phyloP scores from a whole-genome alignment of 768 basidiomycete species.

The Rhodotorula kratochvilovae region DNA sequence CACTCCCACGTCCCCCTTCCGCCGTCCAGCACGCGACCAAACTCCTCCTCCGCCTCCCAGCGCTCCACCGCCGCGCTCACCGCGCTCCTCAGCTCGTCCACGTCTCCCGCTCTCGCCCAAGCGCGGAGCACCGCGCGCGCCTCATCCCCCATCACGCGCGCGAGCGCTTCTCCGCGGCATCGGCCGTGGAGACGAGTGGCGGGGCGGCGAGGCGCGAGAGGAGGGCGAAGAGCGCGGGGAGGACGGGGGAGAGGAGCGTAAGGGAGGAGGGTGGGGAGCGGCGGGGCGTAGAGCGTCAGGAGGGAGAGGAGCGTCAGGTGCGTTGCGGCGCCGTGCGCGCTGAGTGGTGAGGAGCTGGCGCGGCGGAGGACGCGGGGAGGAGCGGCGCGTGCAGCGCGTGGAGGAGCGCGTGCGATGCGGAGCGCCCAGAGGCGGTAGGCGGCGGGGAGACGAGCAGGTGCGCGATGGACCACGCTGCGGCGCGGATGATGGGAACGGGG shows the following conservation, averaged over 20 bases:
- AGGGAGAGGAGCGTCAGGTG: slow-evolving; percentile 10
- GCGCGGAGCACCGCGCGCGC: slow-evolving; percentile 64
- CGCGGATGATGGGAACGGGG: slow-evolving; percentile 16
- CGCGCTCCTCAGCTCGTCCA: slow-evolving; percentile 55
- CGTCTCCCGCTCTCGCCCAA: slow-evolving; percentile 63
- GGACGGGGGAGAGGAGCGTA: slow-evolving; percentile 45
- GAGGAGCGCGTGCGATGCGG: not conserved
- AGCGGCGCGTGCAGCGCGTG: not conserved
- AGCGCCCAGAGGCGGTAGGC: not conserved
- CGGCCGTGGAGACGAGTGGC: slow-evolving; percentile 62
- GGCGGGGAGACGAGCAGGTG: slow-evolving; percentile 5
- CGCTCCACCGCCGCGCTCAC: slow-evolving; percentile 59
- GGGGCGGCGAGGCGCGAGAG: slow-evolving; percentile 57
- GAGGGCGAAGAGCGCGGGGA: slow-evolving; percentile 58
- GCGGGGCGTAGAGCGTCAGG: slow-evolving; percentile 6
- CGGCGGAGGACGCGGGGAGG: not conserved
- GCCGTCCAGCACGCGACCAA: slow-evolving; percentile 5
- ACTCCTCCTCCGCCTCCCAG: slow-evolving; percentile 7
- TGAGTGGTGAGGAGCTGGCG: not conserved
- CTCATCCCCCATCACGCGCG: slow-evolving; percentile 59
- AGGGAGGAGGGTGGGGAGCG: slow-evolving; percentile 9
- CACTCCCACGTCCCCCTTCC: not conserved
- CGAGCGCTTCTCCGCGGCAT: slow-evolving; percentile 57
- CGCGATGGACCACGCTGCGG: slow-evolving; percentile 10
- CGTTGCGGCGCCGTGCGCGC: not conserved